phyloP scores from a whole-genome alignment of 768 basidiomycete genomes.

The Leccinum subgranulosum region DNA sequence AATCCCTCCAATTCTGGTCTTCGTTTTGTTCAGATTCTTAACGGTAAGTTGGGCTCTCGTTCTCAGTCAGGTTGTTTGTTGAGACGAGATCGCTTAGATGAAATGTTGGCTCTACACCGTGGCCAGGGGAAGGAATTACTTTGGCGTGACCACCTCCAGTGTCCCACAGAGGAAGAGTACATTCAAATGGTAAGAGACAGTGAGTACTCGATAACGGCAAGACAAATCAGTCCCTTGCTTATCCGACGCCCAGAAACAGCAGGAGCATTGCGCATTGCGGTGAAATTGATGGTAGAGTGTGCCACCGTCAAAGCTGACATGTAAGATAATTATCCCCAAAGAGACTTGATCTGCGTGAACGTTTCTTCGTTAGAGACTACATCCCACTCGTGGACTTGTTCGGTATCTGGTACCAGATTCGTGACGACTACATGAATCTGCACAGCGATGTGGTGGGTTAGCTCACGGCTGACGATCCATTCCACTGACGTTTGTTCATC shows the following conservation, averaged over 20 bases:
- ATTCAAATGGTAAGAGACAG: slow-evolving; percentile 95
- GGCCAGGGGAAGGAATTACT: slow-evolving; percentile 92
- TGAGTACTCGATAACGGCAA: slow-evolving; percentile 31
- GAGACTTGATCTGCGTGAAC: not conserved
- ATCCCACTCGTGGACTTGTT: slow-evolving; percentile 58
- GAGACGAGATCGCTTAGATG: slow-evolving; percentile 33
- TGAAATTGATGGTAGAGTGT: slow-evolving; percentile 95
- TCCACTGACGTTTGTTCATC: not conserved
- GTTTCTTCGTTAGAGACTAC: slow-evolving; percentile 38
- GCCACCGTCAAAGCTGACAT: slow-evolving; percentile 54
- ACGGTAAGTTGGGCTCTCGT: slow-evolving; percentile 42
- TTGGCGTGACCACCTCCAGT: slow-evolving; percentile 88
- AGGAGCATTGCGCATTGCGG: slow-evolving; percentile 83
- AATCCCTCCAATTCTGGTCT: slow-evolving; percentile 24
- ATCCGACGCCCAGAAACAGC: slow-evolving; percentile 71
- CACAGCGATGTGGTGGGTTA: slow-evolving; percentile 22
- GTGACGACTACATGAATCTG: slow-evolving; percentile 50
- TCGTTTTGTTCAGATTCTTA: slow-evolving; percentile 70
- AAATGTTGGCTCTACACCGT: slow-evolving; percentile 84
- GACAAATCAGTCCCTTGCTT: not conserved
- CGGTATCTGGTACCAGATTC: slow-evolving; percentile 56
- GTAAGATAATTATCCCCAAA: slow-evolving; percentile 37
- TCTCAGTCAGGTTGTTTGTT: not conserved
- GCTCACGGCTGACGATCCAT: not conserved
- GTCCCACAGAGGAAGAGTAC: slow-evolving; percentile 94